Evolutionary conservation across 306 rosid species (phyloP).

Genomic region (Herpetospermum pedunculosum): DNA sequence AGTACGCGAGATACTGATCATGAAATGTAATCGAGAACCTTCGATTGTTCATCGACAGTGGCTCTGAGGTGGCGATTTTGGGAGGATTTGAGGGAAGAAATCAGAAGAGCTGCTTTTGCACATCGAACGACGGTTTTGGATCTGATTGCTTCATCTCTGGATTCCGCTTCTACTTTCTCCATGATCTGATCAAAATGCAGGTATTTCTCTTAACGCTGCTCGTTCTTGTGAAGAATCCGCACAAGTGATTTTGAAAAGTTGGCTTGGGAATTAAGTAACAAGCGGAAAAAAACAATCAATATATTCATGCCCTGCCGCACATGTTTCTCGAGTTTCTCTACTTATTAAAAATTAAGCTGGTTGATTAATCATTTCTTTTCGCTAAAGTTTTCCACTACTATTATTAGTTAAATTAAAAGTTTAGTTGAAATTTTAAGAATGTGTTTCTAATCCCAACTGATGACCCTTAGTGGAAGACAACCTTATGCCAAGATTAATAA

Average conservation of each 20-base stretch:
- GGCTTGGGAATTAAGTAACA: neutral
- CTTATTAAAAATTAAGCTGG: no score
- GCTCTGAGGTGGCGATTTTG: constrained; percentile 7
- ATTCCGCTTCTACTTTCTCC: constrained; percentile 17
- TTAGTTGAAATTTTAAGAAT: no score
- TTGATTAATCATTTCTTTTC: no score
- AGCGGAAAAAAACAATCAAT: neutral
- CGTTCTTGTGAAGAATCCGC: neutral
- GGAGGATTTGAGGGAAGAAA: constrained; percentile 27
- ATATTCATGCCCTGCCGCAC: neutral
- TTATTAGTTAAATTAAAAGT: no score
- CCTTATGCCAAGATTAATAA: no score
- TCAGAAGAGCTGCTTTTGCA: constrained; percentile 48
- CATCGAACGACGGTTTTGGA: constrained; percentile 26
- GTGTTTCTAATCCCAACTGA: no score
- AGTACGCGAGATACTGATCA: neutral
- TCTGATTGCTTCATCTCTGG: constrained; percentile 17
- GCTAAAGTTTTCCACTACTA: no score
- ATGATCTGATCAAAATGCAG: neutral
- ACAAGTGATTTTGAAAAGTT: neutral
- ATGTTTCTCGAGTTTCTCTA: neutral
- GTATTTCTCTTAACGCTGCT: neutral
- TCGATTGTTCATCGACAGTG: neutral
- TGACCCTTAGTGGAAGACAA: no score
- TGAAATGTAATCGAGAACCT: neutral